A percentile compares a stretch with the other conserved stretches of the same genome.
phyloP scores from a whole-genome alignment of 169 alveolate genomes.

The Babesia bigemina region DNA sequence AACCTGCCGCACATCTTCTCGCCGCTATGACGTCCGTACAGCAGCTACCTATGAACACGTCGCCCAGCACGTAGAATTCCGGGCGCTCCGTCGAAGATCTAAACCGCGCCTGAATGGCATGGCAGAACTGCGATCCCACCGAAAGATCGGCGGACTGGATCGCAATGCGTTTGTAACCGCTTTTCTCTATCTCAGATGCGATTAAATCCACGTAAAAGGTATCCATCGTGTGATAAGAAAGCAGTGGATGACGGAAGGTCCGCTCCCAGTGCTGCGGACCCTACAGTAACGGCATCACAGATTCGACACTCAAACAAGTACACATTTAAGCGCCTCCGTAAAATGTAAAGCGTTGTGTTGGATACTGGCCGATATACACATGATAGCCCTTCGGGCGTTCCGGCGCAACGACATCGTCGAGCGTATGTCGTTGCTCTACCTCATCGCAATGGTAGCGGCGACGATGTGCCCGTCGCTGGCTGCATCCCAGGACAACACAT shows the following conservation, averaged over 20 bases:
- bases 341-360: neutral
- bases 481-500: neutral
- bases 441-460: conserved; percentile 13
- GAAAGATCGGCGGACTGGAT: conserved; percentile 56
- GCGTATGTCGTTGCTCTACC: conserved; percentile 3
- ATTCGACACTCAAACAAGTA: neutral
- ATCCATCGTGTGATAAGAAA: neutral
- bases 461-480: neutral
- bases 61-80: conserved; percentile 61
- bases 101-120: conserved; percentile 17
- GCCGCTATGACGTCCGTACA: conserved; percentile 62
- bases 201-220: neutral
- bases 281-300: neutral
- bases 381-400: neutral
- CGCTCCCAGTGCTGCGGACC: neutral
- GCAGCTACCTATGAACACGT: conserved; percentile 57
- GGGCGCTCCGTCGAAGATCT: neutral
- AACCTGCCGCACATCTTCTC: conserved; percentile 54
- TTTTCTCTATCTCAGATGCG: conserved; percentile 1
- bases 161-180: conserved; percentile 32
- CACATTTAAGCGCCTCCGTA: neutral
- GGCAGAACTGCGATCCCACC: conserved; percentile 40
- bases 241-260: conserved; percentile 3
- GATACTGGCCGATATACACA: neutral
- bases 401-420: conserved; percentile 5